Evolutionary conservation across 805 yeast species (phyloP).

Genomic region (Sugiyamaella americana): DNA sequence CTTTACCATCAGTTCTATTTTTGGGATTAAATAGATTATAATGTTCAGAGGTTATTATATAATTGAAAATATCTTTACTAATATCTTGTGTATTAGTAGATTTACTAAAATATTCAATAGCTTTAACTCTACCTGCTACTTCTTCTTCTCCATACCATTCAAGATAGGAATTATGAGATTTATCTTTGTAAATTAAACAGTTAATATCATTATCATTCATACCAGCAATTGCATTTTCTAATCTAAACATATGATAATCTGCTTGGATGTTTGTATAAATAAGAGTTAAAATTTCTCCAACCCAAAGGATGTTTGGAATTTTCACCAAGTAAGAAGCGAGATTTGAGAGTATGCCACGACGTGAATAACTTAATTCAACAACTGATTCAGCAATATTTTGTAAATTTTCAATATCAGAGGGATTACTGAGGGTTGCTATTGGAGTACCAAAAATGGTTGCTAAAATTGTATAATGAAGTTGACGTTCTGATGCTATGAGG

Average conservation of each 20-base stretch:
- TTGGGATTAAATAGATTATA: constrained; percentile 44
- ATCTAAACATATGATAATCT: constrained; percentile 47
- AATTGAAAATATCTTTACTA: constrained; percentile 19
- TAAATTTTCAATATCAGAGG: constrained; percentile 29
- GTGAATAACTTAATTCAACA: constrained; percentile 37
- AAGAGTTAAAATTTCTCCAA: constrained; percentile 43
- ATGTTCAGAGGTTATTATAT: constrained; percentile 34
- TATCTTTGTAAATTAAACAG: constrained; percentile 16
- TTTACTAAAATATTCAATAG: constrained; percentile 42
- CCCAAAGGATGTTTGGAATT: constrained; percentile 38
- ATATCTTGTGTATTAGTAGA: not conserved
- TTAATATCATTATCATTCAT: constrained; percentile 38
- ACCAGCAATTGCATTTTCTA: constrained; percentile 52
- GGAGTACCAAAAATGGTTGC: constrained; percentile 41
- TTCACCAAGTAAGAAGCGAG: constrained; percentile 43
- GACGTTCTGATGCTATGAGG: constrained; percentile 57
- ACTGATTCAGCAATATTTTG: constrained; percentile 23
- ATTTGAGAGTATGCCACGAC: constrained; percentile 64
- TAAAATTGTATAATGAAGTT: constrained; percentile 54
- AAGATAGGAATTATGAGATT: constrained; percentile 38
- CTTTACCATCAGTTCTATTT: constrained; percentile 59
- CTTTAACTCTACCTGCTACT: constrained; percentile 44
- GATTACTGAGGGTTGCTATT: constrained; percentile 34
- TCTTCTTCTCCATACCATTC: constrained; percentile 55
- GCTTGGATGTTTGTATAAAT: constrained; percentile 48